Evolutionary conservation across 139 green algal genomes (phyloP).

Genomic region (Edaphochlamys debaryana): DNA sequence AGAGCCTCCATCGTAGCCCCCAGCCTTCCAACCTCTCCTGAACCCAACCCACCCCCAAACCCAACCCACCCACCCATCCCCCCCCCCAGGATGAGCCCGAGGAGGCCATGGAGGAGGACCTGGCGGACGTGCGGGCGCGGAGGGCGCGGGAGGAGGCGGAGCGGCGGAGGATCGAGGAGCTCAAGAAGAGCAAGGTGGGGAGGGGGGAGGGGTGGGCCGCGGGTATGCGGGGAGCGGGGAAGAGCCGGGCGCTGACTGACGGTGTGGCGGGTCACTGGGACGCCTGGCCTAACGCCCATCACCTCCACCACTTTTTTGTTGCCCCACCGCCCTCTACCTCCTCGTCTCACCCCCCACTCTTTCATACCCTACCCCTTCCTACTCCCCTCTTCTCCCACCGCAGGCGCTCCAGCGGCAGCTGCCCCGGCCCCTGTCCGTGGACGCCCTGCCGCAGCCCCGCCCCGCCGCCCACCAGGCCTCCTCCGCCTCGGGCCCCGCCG

Average conservation of each 20-base stretch:
- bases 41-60: too few relatives aligned
- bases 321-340: too few relatives aligned
- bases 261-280: too few relatives aligned
- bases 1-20: neutral
- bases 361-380: too few relatives aligned
- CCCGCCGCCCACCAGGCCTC: slow-evolving; percentile 43
- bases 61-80: too few relatives aligned
- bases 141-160: slow-evolving; percentile 66
- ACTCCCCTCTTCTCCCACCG: too few relatives aligned
- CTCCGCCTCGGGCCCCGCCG: neutral
- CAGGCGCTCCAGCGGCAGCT: slow-evolving; percentile 83
- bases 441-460: slow-evolving; percentile 50
- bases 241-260: too few relatives aligned
- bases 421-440: slow-evolving; percentile 69
- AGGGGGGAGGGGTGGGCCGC: neutral
- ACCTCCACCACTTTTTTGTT: too few relatives aligned
- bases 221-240: too few relatives aligned
- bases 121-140: slow-evolving; percentile 74
- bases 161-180: slow-evolving; percentile 56
- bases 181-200: slow-evolving; percentile 52
- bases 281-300: too few relatives aligned
- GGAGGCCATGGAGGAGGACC: slow-evolving; percentile 81
- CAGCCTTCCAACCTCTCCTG: neutral
- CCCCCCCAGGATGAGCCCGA: slow-evolving; percentile 46
- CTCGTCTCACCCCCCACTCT: too few relatives aligned